phyloP scores from a whole-genome alignment of 345 rosid species.

The Abelmoschus esculentus region DNA sequence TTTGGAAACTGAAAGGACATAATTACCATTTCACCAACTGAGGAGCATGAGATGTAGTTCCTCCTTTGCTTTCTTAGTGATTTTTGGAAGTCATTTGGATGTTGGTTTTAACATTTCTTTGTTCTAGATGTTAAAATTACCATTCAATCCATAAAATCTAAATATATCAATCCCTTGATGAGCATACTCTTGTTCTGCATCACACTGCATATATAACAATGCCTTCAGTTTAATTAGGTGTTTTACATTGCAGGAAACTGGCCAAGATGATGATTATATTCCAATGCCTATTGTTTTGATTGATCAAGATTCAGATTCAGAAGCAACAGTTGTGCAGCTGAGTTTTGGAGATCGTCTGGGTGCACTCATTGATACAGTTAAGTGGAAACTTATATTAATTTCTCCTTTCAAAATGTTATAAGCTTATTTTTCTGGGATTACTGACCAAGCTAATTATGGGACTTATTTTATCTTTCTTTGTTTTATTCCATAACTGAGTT shows the following conservation, averaged over 20 bases:
- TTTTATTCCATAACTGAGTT: not conserved
- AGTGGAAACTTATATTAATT: not conserved
- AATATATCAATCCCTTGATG: not conserved
- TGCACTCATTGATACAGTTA: conserved; percentile 87
- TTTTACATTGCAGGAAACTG: conserved; percentile 42
- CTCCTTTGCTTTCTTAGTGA: not conserved
- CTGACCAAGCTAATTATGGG: not conserved
- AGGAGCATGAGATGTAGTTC: not conserved
- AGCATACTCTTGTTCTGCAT: not conserved
- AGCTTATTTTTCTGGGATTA: not conserved
- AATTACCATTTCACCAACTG: not conserved
- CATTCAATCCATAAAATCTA: not conserved
- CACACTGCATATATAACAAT: not conserved
- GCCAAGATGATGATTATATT: conserved; percentile 42
- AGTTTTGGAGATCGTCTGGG: conserved; percentile 98
- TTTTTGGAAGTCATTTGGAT: too few relatives aligned
- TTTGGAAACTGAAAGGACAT: not conserved
- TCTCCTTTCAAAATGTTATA: not conserved
- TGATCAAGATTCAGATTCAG: conserved; percentile 83
- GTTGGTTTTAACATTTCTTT: too few relatives aligned
- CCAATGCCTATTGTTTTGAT: conserved; percentile 69
- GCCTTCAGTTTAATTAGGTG: conserved; percentile 7
- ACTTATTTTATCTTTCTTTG: not conserved
- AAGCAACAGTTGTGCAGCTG: conserved; percentile 74
- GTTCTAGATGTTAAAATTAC: not conserved